These are phyloP conservation scores for Candida endomychidarum DNA, from an alignment of 805 yeast species.

Conservation along the genomic window DNA sequence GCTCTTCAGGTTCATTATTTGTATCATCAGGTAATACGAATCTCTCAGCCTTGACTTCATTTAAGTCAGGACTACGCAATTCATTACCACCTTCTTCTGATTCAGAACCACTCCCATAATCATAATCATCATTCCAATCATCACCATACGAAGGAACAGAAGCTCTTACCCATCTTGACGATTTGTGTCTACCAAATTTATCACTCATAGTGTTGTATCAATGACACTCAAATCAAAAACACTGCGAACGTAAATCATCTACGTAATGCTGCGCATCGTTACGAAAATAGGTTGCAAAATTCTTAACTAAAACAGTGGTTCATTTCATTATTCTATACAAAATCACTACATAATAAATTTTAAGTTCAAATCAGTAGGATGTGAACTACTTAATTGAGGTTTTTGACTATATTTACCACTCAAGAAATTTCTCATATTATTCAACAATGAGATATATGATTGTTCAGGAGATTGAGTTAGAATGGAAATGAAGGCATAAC, in stretches of 20 bases:
- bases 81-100: conserved; percentile 13
- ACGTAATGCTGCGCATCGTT: background rate
- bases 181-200: conserved; percentile 42
- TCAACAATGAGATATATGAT: conserved; percentile 34
- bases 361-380: conserved; percentile 40
- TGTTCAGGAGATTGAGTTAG: conserved; percentile 31
- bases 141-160: conserved; percentile 43
- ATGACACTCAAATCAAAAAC: no score
- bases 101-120: conserved; percentile 18
- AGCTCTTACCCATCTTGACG: conserved; percentile 45
- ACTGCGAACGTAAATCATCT: background rate
- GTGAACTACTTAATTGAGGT: conserved; percentile 40
- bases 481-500: conserved; percentile 35
- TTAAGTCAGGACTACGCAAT: conserved; percentile 11
- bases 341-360: conserved; percentile 28
- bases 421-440: conserved; percentile 36
- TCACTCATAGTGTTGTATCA: conserved; percentile 25
- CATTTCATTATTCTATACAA: background rate
- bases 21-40: conserved; percentile 17
- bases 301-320: background rate
- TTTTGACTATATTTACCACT: conserved; percentile 35
- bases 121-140: conserved; percentile 42
- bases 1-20: no score
- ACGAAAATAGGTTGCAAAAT: conserved; percentile 1
- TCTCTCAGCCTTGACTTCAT: conserved; percentile 16